Conservation (phyloP, 805 yeast genomes). For the Saccharomyces kudriavzevii region DNA sequence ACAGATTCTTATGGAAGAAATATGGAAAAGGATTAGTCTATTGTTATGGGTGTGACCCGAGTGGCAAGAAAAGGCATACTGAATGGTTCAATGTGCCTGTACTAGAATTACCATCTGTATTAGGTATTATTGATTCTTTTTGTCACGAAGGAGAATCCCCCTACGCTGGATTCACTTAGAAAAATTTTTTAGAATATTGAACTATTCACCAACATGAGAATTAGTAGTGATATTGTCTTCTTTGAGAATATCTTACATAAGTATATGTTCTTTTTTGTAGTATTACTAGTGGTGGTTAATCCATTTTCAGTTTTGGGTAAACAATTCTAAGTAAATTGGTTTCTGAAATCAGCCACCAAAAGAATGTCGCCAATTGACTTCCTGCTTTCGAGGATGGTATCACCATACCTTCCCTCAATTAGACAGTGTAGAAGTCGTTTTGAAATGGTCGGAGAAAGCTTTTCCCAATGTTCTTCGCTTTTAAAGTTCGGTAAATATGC, state of each 20-base stretch:
- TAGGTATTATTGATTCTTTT: constrained; percentile 14
- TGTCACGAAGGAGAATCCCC: constrained; percentile 3
- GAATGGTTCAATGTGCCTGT: constrained; percentile 27
- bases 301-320: neutral
- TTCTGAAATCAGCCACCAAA: neutral
- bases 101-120: constrained; percentile 13
- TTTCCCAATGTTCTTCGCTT: constrained; percentile 1
- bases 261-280: neutral
- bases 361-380: neutral
- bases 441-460: constrained; percentile 4
- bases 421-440: constrained; percentile 7
- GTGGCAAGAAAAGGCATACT: constrained; percentile 16
- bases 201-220: neutral
- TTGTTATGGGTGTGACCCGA: constrained; percentile 24
- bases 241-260: neutral
- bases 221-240: neutral
- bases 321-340: neutral
- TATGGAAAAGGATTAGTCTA: constrained; percentile 25
- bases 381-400: constrained; percentile 2
- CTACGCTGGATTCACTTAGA: neutral
- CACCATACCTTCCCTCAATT: constrained; percentile 13
- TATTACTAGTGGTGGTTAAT: neutral
- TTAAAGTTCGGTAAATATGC: constrained; percentile 8
- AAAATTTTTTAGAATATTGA: neutral
- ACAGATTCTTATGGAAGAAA: constrained; percentile 22